phyloP scores from a whole-genome alignment of 352 stramenopile genomes.

The Halophytophthora polymorphica region DNA sequence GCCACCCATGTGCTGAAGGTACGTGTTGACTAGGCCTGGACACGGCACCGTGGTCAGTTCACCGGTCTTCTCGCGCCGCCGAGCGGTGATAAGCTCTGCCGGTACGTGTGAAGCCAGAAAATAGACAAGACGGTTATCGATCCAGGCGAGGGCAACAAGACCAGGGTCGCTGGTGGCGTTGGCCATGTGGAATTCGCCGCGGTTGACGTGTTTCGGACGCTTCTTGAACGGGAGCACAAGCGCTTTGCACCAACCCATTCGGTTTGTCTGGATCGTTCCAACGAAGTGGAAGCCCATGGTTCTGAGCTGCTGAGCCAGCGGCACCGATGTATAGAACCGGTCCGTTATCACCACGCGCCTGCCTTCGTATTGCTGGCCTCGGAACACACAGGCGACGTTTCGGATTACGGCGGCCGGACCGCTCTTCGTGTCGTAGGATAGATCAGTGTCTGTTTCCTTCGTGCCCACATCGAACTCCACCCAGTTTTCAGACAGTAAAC shows the following conservation, averaged over 20 bases:
- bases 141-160: neutral
- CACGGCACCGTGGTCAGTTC: neutral
- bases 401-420: constrained; percentile 1
- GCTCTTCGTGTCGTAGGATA: too few relatives aligned
- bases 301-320: constrained; percentile 3
- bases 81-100: neutral
- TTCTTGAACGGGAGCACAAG: constrained; percentile 9
- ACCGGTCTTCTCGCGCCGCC: neutral
- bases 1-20: constrained; percentile 11
- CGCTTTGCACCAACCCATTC: constrained; percentile 7
- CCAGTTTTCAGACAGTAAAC: neutral
- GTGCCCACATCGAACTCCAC: constrained; percentile 5
- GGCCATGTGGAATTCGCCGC: constrained; percentile 4
- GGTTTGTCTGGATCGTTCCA: constrained; percentile 3
- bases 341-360: neutral
- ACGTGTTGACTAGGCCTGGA: constrained; percentile 1
- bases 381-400: constrained; percentile 7
- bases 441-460: too few relatives aligned
- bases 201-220: neutral
- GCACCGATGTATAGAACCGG: constrained; percentile 1
- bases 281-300: constrained; percentile 9
- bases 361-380: neutral
- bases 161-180: constrained; percentile 1
- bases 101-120: constrained; percentile 4
- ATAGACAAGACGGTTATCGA: constrained; percentile 5